Conservation (phyloP, 1,139 yeast genomes). For the Scheffersomyces insectosa region DNA sequence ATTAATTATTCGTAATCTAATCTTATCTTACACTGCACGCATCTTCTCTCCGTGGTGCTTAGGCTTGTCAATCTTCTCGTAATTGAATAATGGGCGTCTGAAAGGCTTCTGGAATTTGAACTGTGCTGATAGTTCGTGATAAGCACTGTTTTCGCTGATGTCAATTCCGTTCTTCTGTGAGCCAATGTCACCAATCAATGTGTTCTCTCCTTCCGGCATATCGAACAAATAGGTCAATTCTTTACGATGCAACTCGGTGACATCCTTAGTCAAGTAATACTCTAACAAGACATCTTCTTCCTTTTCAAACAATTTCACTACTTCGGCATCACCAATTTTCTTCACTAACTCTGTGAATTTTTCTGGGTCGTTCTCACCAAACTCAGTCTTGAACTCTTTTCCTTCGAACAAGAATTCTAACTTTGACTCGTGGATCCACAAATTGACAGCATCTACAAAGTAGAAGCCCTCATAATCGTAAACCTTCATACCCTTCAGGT, state of each 20-base stretch:
- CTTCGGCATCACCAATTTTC: slow-evolving; percentile 19
- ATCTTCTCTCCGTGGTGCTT: slow-evolving; percentile 14
- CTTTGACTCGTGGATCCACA: slow-evolving; percentile 27
- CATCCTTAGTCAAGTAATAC: slow-evolving; percentile 30
- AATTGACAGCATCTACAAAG: slow-evolving; percentile 22
- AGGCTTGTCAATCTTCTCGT: slow-evolving; percentile 23
- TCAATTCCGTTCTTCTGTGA: slow-evolving; percentile 13
- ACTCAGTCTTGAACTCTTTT: slow-evolving; percentile 10
- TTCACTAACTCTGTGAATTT: slow-evolving; percentile 21
- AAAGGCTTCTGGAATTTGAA: slow-evolving; percentile 22
- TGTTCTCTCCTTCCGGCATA: slow-evolving; percentile 19
- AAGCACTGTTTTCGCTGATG: slow-evolving; percentile 13
- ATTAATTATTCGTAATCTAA: no score
- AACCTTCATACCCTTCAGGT: slow-evolving; percentile 19
- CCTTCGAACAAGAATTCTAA: slow-evolving; percentile 17
- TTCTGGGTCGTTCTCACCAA: slow-evolving; percentile 14
- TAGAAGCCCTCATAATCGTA: slow-evolving; percentile 21
- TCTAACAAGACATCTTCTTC: slow-evolving; percentile 30
- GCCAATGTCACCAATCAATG: slow-evolving; percentile 17
- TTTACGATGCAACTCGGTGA: slow-evolving; percentile 24
- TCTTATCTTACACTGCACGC: no score
- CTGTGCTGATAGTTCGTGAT: slow-evolving; percentile 18
- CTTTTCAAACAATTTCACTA: slow-evolving; percentile 19
- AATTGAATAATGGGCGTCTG: slow-evolving; percentile 24
- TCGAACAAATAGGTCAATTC: slow-evolving; percentile 22